Evolutionary conservation across 768 basidiomycete genomes (phyloP).

Genomic region (Suillus clintonianus): DNA sequence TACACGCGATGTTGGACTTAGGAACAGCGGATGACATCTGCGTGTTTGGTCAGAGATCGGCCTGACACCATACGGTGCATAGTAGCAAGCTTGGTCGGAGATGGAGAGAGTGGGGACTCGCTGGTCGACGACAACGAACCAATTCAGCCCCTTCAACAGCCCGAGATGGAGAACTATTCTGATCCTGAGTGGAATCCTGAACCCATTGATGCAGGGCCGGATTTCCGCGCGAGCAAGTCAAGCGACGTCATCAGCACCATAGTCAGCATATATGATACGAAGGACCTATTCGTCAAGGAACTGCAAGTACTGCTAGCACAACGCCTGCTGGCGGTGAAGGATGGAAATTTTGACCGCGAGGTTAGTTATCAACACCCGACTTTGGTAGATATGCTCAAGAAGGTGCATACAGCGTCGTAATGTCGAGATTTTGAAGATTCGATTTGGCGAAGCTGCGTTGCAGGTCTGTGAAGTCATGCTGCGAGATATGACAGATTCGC

Average conservation of each 20-base stretch:
- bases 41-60: constrained; percentile 55
- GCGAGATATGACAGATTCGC: constrained; percentile 94
- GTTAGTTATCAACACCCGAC: constrained; percentile 27
- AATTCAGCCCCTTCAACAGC: constrained; percentile 70
- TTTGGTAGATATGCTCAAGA: constrained; percentile 7
- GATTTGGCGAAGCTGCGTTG: constrained; percentile 91
- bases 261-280: constrained; percentile 96
- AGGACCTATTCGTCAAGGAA: constrained; percentile 95
- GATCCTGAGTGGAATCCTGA: constrained; percentile 97
- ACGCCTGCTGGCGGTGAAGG: constrained; percentile 74
- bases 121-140: constrained; percentile 85
- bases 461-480: constrained; percentile 99
- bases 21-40: constrained; percentile 2
- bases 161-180: constrained; percentile 80
- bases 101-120: constrained; percentile 78
- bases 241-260: constrained; percentile 95
- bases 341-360: constrained; percentile 77
- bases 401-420: constrained; percentile 67
- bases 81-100: constrained; percentile 87
- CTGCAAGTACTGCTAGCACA: constrained; percentile 90
- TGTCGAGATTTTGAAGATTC: constrained; percentile 91
- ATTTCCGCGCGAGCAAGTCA: constrained; percentile 88
- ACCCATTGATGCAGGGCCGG: constrained; percentile 93
- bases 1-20: not conserved
- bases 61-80: constrained; percentile 94